phyloP scores from a whole-genome alignment of 78 protist genomes.

The Dictyostelium brefeldianum region DNA sequence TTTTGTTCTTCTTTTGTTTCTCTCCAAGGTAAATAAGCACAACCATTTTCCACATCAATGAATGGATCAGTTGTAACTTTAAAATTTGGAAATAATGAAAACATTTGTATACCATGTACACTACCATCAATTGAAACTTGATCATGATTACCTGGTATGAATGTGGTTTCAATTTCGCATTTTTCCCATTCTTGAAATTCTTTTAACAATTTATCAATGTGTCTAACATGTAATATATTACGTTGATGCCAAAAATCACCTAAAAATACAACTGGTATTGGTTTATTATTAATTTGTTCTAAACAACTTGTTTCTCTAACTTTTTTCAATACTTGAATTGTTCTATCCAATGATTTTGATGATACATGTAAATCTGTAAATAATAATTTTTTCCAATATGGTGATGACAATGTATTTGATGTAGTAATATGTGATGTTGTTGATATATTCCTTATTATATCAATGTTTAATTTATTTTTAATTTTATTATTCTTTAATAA shows the following conservation, averaged over 20 bases:
- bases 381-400: conserved; percentile 57
- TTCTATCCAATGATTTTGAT: conserved; percentile 60
- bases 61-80: conserved; percentile 51
- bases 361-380: conserved; percentile 82
- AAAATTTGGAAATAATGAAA: conserved; percentile 40
- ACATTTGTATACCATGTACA: conserved; percentile 61
- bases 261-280: conserved; percentile 41
- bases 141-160: conserved; percentile 74
- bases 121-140: conserved; percentile 66
- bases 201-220: conserved; percentile 39
- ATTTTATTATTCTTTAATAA: conserved; percentile 10
- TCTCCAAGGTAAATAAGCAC: conserved; percentile 74
- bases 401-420: neutral
- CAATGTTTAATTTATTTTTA: neutral
- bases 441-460: neutral
- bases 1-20: conserved; percentile 49
- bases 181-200: conserved; percentile 52
- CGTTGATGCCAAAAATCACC: conserved; percentile 83
- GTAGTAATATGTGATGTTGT: too few relatives aligned
- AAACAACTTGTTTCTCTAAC: conserved; percentile 24
- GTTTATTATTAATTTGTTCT: neutral
- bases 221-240: conserved; percentile 58
- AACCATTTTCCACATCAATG: neutral
- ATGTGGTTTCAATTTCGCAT: neutral
- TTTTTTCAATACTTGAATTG: neutral